Base-by-base conservation (phyloP, 23 red algal species). In the Chondrus crispus region DNA sequence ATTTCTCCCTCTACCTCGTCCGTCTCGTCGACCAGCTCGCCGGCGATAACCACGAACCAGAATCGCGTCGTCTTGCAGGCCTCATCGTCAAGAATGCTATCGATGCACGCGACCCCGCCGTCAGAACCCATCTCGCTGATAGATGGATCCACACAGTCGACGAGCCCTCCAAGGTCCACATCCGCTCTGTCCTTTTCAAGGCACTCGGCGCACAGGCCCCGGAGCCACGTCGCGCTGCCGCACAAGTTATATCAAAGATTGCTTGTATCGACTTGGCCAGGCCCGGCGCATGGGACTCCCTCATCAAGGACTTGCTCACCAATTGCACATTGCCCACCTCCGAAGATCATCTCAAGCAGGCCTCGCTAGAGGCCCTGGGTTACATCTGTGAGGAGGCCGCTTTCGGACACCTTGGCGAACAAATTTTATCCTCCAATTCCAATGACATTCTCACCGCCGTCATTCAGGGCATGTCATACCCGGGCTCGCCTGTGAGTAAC, bases 381-480 rank as follows among this genome's bases (percentile, higher is more conserved):
- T 99, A 88, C 64, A 85, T 95, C 20, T 96, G 97, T 78, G 97
- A 99, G 72, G 93, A 96, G 48, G 91, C 89, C 14, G 72, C 62
- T 39, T 46, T 78, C 64, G 91, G 88, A 13, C 68, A 93, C 75
- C 46, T 87, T 52, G 52, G 63, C 11, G 94, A 85, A 64, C 47
- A 83, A 13, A 91, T 99, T 12, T 48, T 99, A 47, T 84, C 76
- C 26, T 37, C 64, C n/a, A 69, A 93, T 77, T 93, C 86, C 46
- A 96, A 95, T 74, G 85, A 85, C 64, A 99, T 99, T 46, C 93
- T 99, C 35, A 96, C 97, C 24, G 97, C 97, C 33, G 90, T 99
- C 19, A 93, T 99, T 3, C 90, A 95, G 37, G 97, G 97, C 60
- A 99, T 99, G 95, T 79, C 86, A 40, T 94, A 91, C 50, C 41